Percentiles rank a stretch among this genome's conserved stretches.
These are phyloP conservation scores for Cinnamomum chago DNA, from an alignment of 164 flowering plant species.

Conservation along the genomic window DNA sequence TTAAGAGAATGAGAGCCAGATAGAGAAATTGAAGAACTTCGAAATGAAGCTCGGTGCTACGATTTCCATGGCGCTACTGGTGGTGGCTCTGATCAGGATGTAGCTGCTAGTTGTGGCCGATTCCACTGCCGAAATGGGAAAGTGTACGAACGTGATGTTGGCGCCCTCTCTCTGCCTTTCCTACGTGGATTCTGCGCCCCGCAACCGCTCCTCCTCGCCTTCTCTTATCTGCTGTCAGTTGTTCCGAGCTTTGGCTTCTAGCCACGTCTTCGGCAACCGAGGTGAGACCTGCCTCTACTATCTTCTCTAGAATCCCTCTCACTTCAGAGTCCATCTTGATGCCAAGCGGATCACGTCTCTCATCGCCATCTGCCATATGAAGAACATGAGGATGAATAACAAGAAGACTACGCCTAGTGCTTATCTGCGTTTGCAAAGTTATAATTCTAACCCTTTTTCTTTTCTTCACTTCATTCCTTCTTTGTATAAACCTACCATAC, in stretches of 20 bases:
- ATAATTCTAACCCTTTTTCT: not conserved
- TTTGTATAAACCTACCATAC: no score
- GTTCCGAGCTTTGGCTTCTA: not conserved
- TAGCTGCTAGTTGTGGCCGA: no score
- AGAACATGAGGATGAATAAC: not conserved
- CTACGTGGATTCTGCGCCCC: not conserved
- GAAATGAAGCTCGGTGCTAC: no score
- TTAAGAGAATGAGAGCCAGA: no score
- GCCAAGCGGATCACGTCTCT: not conserved
- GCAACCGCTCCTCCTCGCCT: not conserved
- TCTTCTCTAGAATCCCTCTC: not conserved
- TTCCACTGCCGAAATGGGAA: not conserved
- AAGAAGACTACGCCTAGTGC: not conserved
- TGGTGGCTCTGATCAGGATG: no score
- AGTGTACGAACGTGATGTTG: not conserved
- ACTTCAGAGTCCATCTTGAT: slow-evolving; percentile 3
- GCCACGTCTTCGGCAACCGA: no score
- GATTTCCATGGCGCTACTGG: no score
- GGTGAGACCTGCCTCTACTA: not conserved
- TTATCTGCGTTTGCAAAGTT: not conserved
- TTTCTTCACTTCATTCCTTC: not conserved
- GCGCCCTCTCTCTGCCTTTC: not conserved
- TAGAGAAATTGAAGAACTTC: no score
- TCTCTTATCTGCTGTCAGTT: not conserved
- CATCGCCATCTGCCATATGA: not conserved